phyloP scores from a whole-genome alignment of 139 green algal species.

The Tetraselmis chui region DNA sequence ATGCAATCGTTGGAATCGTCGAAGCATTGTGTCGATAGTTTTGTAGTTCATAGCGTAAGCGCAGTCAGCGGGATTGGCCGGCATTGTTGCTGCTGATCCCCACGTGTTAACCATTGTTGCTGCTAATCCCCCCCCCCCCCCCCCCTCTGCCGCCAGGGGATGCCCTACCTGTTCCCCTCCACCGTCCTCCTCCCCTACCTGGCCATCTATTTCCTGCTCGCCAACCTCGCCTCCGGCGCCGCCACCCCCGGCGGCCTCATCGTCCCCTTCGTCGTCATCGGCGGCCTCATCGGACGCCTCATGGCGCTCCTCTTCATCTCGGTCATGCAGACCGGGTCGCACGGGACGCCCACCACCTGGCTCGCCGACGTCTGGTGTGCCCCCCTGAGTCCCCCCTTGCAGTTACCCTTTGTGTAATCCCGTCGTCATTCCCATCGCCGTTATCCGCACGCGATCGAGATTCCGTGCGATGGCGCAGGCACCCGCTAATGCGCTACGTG shows the following conservation, averaged over 20 bases:
- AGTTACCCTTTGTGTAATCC: neutral
- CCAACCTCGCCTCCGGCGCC: neutral
- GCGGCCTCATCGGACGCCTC: neutral
- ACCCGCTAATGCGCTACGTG: neutral
- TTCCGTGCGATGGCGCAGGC: no score
- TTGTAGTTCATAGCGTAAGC: no score
- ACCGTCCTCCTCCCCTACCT: neutral
- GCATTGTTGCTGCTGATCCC: neutral
- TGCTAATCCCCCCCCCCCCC: neutral
- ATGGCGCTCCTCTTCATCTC: neutral
- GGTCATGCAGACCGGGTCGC: neutral
- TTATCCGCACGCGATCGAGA: no score
- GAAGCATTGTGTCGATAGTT: no score
- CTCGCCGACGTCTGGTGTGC: neutral
- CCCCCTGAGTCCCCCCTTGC: neutral
- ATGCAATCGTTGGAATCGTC: no score
- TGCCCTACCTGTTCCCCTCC: neutral
- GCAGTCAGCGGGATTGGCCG: no score
- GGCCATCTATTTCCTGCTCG: neutral
- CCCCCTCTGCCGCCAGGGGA: neutral
- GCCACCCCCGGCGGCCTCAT: neutral
- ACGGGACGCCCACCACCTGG: neutral
- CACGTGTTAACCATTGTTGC: neutral
- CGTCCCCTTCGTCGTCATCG: neutral
- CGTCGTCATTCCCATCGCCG: no score